Evolutionary conservation across 345 rosid genomes (phyloP).

Genomic region (Arabidopsis suecica): DNA sequence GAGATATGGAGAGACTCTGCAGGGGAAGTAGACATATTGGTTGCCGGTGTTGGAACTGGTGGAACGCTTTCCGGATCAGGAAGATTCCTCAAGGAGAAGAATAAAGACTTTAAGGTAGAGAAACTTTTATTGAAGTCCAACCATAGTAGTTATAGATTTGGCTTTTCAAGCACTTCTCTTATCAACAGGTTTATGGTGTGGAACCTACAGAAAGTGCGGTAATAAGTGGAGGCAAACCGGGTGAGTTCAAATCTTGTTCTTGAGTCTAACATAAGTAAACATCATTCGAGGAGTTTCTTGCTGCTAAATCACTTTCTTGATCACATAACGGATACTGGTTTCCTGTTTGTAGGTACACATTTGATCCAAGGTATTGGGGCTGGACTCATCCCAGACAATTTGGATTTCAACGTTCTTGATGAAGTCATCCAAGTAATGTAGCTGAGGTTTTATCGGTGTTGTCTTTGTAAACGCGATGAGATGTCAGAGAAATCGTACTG

Average conservation of each 20-base stretch:
- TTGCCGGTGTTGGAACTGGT: constrained; percentile 68
- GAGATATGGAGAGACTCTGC: constrained; percentile 73
- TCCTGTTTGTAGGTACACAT: constrained; percentile 45
- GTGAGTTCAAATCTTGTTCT: constrained; percentile 25
- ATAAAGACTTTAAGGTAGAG: constrained; percentile 49
- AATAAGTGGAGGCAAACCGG: constrained; percentile 44
- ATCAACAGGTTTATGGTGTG: constrained; percentile 40
- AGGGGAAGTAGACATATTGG: constrained; percentile 60
- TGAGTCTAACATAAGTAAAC: neutral
- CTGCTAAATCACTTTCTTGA: constrained; percentile 5
- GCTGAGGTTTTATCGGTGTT: neutral
- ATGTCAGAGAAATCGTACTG: constrained; percentile 18
- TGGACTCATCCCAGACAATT: constrained; percentile 46
- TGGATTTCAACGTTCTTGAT: constrained; percentile 52
- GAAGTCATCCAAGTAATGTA: constrained; percentile 51
- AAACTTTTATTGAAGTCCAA: neutral
- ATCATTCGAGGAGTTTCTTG: constrained; percentile 12
- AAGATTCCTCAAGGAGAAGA: constrained; percentile 53
- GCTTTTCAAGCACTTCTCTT: neutral
- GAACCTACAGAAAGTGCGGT: constrained; percentile 47
- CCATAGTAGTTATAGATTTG: neutral
- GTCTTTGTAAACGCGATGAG: neutral
- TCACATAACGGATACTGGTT: constrained; percentile 13
- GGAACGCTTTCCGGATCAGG: constrained; percentile 68
- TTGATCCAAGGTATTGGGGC: constrained; percentile 59